phyloP scores from a whole-genome alignment of 306 rosid species.

The Canavalia gladiata region DNA sequence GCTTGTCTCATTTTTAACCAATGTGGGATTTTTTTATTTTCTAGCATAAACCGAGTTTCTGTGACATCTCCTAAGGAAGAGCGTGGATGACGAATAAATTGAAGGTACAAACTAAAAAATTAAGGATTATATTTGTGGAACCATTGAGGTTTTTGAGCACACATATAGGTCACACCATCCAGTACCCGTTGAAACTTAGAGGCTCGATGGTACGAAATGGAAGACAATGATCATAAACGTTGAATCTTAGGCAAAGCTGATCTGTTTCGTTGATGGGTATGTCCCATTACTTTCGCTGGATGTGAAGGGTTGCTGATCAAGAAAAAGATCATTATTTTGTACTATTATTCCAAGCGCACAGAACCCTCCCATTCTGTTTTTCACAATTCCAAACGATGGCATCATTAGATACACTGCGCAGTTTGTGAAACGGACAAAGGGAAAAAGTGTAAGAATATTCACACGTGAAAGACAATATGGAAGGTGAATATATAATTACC shows the following conservation, averaged over 20 bases:
- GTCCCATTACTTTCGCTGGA: slow-evolving; percentile 40
- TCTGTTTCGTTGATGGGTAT: slow-evolving; percentile 11
- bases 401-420: slow-evolving; percentile 47
- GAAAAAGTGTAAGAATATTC: slow-evolving; percentile 44
- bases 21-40: too few relatives aligned
- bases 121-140: background rate
- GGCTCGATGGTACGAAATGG: slow-evolving; percentile 30
- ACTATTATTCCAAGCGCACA: slow-evolving; percentile 34
- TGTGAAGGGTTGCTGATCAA: slow-evolving; percentile 45
- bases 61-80: too few relatives aligned
- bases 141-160: background rate
- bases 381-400: slow-evolving; percentile 41
- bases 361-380: slow-evolving; percentile 43
- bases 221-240: slow-evolving; percentile 47
- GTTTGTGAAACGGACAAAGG: slow-evolving; percentile 45
- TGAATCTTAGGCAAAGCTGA: slow-evolving; percentile 29
- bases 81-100: background rate
- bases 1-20: too few relatives aligned
- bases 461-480: slow-evolving; percentile 52
- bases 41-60: too few relatives aligned
- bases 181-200: slow-evolving; percentile 28
- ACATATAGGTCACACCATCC: background rate
- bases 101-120: background rate
- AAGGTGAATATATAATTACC: slow-evolving; percentile 36
- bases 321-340: slow-evolving; percentile 24